phyloP scores from a whole-genome alignment of 225 moss, liverwort and hornwort species.

The Antitrichia curtipendula region DNA sequence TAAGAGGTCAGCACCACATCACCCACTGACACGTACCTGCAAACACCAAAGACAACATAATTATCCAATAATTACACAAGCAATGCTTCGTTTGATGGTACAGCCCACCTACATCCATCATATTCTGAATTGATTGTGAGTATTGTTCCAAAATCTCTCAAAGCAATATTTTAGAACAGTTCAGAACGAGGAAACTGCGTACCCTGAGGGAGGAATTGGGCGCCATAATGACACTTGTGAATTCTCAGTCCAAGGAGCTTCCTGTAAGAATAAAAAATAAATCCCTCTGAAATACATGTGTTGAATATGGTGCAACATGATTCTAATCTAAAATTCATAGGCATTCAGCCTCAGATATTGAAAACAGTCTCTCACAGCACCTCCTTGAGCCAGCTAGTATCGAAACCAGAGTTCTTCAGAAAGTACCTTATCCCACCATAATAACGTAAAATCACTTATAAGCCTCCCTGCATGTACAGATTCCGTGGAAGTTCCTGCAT shows the following conservation, averaged over 20 bases:
- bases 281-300: not conserved
- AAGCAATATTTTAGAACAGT: not conserved
- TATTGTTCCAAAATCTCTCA: not conserved
- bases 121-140: not conserved
- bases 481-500: conserved; percentile 12
- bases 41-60: not conserved
- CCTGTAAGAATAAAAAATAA: conserved; percentile 21
- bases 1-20: conserved; percentile 82
- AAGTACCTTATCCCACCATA: conserved; percentile 96
- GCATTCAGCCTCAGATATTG: not conserved
- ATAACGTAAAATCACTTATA: conserved; percentile 60
- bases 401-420: not conserved
- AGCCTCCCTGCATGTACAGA: conserved; percentile 56
- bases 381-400: not conserved
- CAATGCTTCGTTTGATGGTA: not conserved
- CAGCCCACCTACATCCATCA: not conserved
- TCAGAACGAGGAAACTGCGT: not conserved
- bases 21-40: conserved; percentile 77
- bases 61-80: not conserved
- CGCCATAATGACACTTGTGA: conserved; percentile 85
- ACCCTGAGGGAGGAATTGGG: conserved; percentile 76
- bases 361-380: not conserved
- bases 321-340: not conserved
- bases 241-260: conserved; percentile 74
- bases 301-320: not conserved